Conservation (phyloP, 2,329 filamentous ascomycete species). For the Talaromyces amestolkiae region DNA sequence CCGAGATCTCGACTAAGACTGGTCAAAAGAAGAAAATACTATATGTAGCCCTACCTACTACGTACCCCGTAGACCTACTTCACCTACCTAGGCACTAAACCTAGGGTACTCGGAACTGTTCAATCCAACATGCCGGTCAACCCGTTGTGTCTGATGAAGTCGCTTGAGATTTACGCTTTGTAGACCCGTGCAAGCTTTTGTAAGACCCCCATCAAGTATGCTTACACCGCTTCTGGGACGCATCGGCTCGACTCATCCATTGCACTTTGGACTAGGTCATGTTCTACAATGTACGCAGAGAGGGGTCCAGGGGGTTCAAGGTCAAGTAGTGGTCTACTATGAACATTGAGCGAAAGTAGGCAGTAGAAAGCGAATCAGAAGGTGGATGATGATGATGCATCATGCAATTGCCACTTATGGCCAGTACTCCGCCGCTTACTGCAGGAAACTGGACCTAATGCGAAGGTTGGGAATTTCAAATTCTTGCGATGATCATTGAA, state of each 20-base stretch:
- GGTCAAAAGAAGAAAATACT: neutral
- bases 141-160: neutral
- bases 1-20: neutral
- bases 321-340: neutral
- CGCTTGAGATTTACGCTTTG: neutral
- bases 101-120: neutral
- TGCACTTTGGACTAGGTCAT: neutral
- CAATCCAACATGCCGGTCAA: neutral
- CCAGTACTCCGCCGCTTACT: slow-evolving; percentile 9
- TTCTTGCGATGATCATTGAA: neutral
- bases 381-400: neutral
- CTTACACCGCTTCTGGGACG: neutral
- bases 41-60: neutral
- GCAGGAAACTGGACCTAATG: neutral
- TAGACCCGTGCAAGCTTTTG: neutral
- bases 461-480: neutral
- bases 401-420: slow-evolving; percentile 13
- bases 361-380: neutral
- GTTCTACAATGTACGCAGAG: neutral
- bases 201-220: neutral
- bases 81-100: neutral
- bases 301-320: neutral
- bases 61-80: neutral
- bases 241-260: neutral
- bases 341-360: neutral